phyloP scores from a whole-genome alignment of 306 rosid genomes.

The Quercus gilva region DNA sequence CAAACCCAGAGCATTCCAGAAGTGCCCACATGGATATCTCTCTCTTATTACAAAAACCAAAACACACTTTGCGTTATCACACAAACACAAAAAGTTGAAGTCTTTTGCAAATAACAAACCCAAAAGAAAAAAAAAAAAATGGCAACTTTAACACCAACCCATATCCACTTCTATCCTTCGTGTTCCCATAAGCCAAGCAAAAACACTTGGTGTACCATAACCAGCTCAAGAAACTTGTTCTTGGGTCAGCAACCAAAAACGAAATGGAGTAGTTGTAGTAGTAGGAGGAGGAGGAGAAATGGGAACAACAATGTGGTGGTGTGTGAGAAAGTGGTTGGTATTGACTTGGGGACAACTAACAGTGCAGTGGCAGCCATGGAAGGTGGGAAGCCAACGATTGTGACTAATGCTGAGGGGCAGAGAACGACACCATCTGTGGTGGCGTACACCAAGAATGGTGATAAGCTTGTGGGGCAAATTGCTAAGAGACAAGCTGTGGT shows the following conservation, averaged over 20 bases:
- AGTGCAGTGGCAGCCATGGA: constrained; percentile 89
- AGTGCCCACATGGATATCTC: too few relatives aligned
- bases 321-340: constrained; percentile 79
- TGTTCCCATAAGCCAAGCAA: not conserved
- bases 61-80: too few relatives aligned
- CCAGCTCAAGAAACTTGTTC: not conserved
- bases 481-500: constrained; percentile 93
- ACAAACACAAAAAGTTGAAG: too few relatives aligned
- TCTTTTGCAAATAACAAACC: too few relatives aligned
- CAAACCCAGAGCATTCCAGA: too few relatives aligned
- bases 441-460: constrained; percentile 77
- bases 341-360: constrained; percentile 82
- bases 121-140: not conserved
- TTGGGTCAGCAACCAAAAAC: not conserved
- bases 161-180: not conserved
- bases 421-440: constrained; percentile 91
- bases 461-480: constrained; percentile 82
- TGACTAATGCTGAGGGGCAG: constrained; percentile 89
- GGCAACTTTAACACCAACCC: not conserved
- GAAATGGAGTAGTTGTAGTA: not conserved
- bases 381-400: constrained; percentile 83
- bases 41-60: too few relatives aligned
- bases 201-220: not conserved
- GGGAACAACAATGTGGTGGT: constrained; percentile 47
- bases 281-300: not conserved